Evolutionary conservation across 129 eudicot species (phyloP).

Genomic region (Kitagawia praeruptora): DNA sequence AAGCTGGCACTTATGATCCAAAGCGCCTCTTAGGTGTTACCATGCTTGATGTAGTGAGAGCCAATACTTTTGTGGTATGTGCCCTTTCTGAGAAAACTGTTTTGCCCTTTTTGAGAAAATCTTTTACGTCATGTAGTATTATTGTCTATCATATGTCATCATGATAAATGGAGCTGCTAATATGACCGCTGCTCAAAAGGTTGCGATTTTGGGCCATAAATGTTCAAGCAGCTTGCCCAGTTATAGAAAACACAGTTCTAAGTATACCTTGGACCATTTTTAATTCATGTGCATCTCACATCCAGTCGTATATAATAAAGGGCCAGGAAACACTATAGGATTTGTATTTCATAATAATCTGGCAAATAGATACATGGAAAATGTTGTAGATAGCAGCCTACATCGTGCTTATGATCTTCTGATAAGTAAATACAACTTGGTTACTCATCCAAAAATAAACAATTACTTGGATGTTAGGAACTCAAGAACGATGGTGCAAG

Average conservation of each 20-base stretch:
- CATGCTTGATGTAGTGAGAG: conserved; percentile 97
- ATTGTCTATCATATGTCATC: not conserved
- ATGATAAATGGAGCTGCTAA: not conserved
- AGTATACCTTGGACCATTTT: not conserved
- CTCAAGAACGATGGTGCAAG: not conserved
- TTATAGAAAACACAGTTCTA: not conserved
- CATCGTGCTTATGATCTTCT: not conserved
- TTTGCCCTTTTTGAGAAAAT: not conserved
- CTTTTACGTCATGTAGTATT: too few species aligned
- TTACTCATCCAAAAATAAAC: not conserved
- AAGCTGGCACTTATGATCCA: conserved; percentile 90
- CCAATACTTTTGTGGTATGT: conserved; percentile 94
- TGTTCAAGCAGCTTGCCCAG: not conserved
- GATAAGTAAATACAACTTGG: not conserved
- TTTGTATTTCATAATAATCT: not conserved
- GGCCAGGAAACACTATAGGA: not conserved
- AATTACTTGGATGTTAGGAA: not conserved
- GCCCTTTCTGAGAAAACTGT: not conserved
- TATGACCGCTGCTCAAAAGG: not conserved
- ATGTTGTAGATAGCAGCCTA: not conserved
- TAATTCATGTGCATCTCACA: not conserved
- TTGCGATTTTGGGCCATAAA: not conserved
- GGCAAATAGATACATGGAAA: not conserved
- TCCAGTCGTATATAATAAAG: not conserved
- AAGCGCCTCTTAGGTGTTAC: conserved; percentile 85